Conservation (phyloP, 768 basidiomycete genomes). For the Lepiota venenata region DNA sequence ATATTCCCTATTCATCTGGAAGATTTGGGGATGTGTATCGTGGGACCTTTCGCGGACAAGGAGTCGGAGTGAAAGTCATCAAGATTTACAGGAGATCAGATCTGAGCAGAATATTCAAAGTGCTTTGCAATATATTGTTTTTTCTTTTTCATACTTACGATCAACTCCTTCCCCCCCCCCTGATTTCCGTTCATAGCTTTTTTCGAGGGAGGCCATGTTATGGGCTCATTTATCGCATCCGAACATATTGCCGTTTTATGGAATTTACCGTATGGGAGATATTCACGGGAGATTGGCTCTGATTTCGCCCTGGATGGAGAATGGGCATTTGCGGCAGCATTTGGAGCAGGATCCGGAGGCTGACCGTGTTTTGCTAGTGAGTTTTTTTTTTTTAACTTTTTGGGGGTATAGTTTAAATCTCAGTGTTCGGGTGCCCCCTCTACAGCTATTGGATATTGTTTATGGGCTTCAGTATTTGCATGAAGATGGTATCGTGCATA, state of each 20-base stretch:
- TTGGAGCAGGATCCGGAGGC: neutral
- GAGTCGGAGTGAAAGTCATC: slow-evolving; percentile 8
- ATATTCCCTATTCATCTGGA: neutral
- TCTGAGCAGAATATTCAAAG: neutral
- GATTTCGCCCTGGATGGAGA: slow-evolving; percentile 17
- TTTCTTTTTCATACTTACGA: too few species aligned
- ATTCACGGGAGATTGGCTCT: slow-evolving; percentile 5
- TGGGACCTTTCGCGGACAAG: slow-evolving; percentile 4
- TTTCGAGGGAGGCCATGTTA: slow-evolving; percentile 14
- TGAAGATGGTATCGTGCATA: slow-evolving; percentile 14
- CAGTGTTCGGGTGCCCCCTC: too few species aligned
- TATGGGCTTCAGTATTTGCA: slow-evolving; percentile 18
- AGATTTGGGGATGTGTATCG: slow-evolving; percentile 10
- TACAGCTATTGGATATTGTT: slow-evolving; percentile 12
- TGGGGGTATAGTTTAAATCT: too few species aligned
- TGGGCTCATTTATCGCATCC: slow-evolving; percentile 15
- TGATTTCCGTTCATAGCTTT: neutral
- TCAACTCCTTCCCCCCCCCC: neutral
- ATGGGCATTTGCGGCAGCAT: slow-evolving; percentile 11
- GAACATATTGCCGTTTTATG: slow-evolving; percentile 16
- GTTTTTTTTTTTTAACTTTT: neutral
- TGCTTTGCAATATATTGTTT: neutral
- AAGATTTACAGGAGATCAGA: slow-evolving; percentile 4
- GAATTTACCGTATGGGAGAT: slow-evolving; percentile 11
- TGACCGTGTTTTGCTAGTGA: slow-evolving; percentile 7